Conservation (phyloP, 148 eudicot species). For the Diospyros kaki region DNA sequence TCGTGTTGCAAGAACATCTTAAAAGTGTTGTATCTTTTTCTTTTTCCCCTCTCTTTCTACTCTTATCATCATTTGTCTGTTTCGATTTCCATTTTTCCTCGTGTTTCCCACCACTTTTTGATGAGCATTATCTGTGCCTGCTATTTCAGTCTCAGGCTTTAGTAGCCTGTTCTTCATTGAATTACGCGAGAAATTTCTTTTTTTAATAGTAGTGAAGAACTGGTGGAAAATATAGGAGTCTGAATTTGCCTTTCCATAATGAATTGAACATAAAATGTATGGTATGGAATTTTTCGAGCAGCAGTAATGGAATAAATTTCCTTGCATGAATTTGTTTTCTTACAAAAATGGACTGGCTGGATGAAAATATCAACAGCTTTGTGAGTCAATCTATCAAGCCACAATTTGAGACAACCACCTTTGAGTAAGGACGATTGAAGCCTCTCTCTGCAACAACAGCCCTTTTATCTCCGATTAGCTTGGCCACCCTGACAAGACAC, state of each 20-base stretch:
- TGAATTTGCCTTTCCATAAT: no score
- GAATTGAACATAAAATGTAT: no score
- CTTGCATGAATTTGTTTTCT: constrained; percentile 14
- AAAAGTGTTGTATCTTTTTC: neutral
- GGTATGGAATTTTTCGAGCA: neutral
- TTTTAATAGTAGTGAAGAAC: no score
- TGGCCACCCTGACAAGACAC: constrained; percentile 21
- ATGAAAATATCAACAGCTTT: neutral
- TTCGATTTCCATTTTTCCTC: neutral
- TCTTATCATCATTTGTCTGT: neutral
- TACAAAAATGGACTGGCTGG: constrained; percentile 4
- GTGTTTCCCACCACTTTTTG: neutral
- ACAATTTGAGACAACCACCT: constrained; percentile 70
- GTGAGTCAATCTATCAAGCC: constrained; percentile 51
- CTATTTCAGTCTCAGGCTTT: constrained; percentile 4
- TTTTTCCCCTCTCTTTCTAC: neutral
- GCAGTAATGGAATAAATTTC: neutral
- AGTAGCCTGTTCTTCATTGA: neutral
- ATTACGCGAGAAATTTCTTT: neutral
- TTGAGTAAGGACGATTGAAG: constrained; percentile 88
- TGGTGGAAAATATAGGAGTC: no score
- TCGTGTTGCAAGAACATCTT: neutral
- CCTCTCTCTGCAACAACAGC: constrained; percentile 98
- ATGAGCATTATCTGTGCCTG: neutral
- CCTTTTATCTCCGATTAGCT: constrained; percentile 61